Percentiles rank a stretch among this genome's conserved stretches.
phyloP scores from a whole-genome alignment of 2,329 filamentous ascomycete genomes.

The Venturiaceae sp. region DNA sequence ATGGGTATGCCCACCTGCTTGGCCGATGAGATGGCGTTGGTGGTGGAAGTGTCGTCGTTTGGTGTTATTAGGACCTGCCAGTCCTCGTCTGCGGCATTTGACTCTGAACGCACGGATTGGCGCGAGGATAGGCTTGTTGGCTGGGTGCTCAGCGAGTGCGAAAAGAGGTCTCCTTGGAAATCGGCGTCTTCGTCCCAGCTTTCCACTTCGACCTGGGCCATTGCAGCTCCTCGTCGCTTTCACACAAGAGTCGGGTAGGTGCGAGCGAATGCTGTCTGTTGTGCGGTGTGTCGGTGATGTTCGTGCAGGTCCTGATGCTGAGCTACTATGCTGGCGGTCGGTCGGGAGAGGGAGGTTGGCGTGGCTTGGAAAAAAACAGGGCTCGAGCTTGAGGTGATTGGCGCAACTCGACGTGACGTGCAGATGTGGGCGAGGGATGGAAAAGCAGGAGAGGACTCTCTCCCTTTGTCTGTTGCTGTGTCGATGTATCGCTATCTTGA shows the following conservation, averaged over 20 bases:
- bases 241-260: no score
- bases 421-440: no score
- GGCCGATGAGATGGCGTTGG: slow-evolving; percentile 79
- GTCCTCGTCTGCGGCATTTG: slow-evolving; percentile 69
- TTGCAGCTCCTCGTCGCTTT: slow-evolving; percentile 24
- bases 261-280: background rate
- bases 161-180: slow-evolving; percentile 56
- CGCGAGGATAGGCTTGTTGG: slow-evolving; percentile 59
- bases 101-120: slow-evolving; percentile 73
- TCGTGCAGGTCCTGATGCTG: no score
- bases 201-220: slow-evolving; percentile 56
- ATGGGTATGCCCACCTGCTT: slow-evolving; percentile 86
- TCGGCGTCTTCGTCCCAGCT: slow-evolving; percentile 50
- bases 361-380: no score
- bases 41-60: slow-evolving; percentile 74
- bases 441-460: no score
- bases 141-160: slow-evolving; percentile 40
- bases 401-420: no score
- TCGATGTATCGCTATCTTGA: no score
- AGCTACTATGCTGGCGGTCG: no score
- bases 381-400: no score
- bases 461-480: no score
- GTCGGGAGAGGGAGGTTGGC: no score
- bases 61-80: slow-evolving; percentile 77
- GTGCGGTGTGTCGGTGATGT: background rate